These are phyloP conservation scores for Orbilia oligospora DNA, from an alignment of 2,329 filamentous ascomycete genomes.

Conservation along the genomic window DNA sequence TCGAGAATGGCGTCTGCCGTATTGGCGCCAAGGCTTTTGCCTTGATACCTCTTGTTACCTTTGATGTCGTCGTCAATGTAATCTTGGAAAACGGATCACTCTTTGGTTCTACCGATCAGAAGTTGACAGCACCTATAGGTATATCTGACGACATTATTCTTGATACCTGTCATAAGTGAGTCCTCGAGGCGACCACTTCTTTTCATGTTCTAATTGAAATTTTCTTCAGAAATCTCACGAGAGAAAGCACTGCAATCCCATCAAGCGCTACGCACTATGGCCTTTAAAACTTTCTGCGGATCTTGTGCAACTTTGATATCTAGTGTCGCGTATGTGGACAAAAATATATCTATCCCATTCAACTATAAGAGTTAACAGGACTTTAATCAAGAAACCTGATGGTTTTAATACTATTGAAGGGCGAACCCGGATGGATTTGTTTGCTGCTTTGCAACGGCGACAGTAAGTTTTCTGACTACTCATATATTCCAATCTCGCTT, in stretches of 20 bases:
- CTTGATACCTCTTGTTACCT: conserved; percentile 74
- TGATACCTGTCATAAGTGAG: conserved; percentile 73
- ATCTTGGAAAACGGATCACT: conserved; percentile 25
- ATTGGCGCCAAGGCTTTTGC: conserved; percentile 74
- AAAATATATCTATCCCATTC: conserved; percentile 3
- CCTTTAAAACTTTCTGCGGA: conserved; percentile 8
- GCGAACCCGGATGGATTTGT: conserved; percentile 48
- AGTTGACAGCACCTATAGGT: conserved; percentile 65
- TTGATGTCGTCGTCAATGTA: conserved; percentile 74
- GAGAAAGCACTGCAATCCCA: neutral
- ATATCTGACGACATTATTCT: conserved; percentile 74
- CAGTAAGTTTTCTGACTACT: conserved; percentile 19
- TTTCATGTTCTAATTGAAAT: neutral
- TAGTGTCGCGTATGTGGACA: neutral
- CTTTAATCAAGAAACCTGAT: conserved; percentile 34
- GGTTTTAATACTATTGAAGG: conserved; percentile 23
- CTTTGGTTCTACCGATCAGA: neutral
- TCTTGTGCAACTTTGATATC: conserved; percentile 15
- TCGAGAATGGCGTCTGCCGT: conserved; percentile 72
- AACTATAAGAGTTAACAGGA: neutral
- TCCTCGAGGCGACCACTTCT: neutral
- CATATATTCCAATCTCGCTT: neutral
- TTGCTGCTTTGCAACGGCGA: conserved; percentile 45
- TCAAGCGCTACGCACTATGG: conserved; percentile 2
- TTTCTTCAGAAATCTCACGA: conserved; percentile 18